Evolutionary conservation across 2,329 filamentous ascomycete species (phyloP), one percentile per base, ranked within the genome.

Genomic region (Botryotinia calthae): DNA sequence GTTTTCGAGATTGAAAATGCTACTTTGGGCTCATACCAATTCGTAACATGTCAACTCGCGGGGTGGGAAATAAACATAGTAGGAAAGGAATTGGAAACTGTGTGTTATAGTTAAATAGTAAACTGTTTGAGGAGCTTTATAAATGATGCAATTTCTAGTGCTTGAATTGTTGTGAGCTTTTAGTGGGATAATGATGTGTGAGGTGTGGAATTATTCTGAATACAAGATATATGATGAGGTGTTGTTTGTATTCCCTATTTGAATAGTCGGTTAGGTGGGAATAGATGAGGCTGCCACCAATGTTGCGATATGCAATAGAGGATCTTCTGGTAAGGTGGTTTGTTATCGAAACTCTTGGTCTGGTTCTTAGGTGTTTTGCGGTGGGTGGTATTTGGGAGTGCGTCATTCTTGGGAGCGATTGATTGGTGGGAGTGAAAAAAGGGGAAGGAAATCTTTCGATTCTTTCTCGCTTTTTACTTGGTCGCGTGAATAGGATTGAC

Each of bases 1-100:
- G 64, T 67, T 67, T 42, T 67, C 25, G 34, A 67, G 34, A 56
- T 56, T 56, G 64, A 42, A 28, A n/a, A 28, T 28, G 48, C 56
- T 56, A 31, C 34, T 56, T 67, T 31, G 34, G 18, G 42, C 56
- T 67, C 64, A 14, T 22, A 34, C 48, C 46, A 42, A 67, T 31
- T 40, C 31, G 46, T 66, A 54, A 25, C 46, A 51, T 34, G 31
- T 16, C 46, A 37, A 56, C 16, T 67, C 48, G 34, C 9, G 48
- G 46, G 64, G 25, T 12, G 48, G 25, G 64, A 28, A 31, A 56
- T 22, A 67, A 67, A 28, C 7, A 54, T 56, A 16, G 25, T 31
- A 16, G 46, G 22, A n/a, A n/a, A 25, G 10, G 25, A 7, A 22
- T 14, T 16, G 34, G 46, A 67, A 56, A 54, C 14, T 54, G 25